Conservation (phyloP, 2,329 filamentous ascomycete genomes). For the Hypoxylon sp. region DNA sequence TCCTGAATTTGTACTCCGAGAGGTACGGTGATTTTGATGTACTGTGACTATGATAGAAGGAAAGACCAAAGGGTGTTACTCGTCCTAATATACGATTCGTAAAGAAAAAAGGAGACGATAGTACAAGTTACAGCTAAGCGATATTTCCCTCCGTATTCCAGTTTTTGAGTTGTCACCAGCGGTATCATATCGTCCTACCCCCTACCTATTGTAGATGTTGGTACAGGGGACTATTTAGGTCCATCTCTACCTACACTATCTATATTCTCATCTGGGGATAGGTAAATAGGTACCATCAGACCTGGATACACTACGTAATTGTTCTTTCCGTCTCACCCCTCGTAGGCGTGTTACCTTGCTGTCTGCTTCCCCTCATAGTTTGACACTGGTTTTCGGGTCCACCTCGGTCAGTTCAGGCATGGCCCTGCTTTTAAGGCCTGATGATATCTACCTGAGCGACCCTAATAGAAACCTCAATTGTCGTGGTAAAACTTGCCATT, state of each 20-base stretch:
- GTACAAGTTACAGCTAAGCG: background rate
- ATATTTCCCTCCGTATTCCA: background rate
- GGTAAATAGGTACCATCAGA: background rate
- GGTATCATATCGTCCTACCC: background rate
- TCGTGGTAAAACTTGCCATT: background rate
- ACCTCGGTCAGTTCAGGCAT: background rate
- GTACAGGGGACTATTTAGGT: background rate
- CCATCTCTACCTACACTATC: no score
- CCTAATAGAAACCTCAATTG: background rate
- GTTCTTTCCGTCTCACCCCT: background rate
- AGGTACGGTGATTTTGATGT: background rate
- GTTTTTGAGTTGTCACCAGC: background rate
- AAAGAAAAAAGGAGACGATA: background rate
- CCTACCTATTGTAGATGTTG: background rate
- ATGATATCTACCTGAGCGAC: background rate
- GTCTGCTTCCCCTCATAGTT: background rate
- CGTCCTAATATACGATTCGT: background rate
- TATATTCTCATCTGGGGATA: no score
- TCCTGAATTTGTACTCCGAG: no score
- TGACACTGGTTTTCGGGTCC: background rate
- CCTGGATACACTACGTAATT: background rate
- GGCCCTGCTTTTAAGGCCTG: background rate
- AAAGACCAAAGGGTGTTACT: background rate
- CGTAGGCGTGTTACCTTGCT: background rate
- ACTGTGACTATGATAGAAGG: background rate